phyloP scores from a whole-genome alignment of 768 basidiomycete species.

The Russula ochroleuca region DNA sequence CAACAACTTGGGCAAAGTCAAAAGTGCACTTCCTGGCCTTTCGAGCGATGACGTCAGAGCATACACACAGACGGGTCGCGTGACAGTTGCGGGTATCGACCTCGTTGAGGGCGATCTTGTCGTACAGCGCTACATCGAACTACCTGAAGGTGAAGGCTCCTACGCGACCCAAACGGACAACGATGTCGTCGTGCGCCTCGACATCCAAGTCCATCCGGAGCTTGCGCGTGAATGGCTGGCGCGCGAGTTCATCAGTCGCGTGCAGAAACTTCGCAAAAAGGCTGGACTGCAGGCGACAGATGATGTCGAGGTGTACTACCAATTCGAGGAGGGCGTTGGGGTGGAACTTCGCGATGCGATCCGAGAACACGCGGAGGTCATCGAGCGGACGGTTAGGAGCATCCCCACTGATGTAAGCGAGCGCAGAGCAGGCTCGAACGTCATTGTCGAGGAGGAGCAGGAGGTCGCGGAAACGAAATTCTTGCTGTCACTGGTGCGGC shows the following conservation, averaged over 20 bases:
- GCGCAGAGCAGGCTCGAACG: constrained; percentile 43
- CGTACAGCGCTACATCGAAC: constrained; percentile 87
- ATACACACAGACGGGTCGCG: constrained; percentile 68
- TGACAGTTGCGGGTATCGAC: constrained; percentile 85
- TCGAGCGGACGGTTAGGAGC: constrained; percentile 70
- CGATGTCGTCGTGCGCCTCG: constrained; percentile 91
- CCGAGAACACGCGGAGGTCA: constrained; percentile 58
- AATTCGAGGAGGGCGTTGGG: constrained; percentile 65
- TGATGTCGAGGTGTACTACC: constrained; percentile 84
- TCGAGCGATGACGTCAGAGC: constrained; percentile 77
- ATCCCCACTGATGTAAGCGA: constrained; percentile 58
- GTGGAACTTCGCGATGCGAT: constrained; percentile 63
- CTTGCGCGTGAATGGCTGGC: constrained; percentile 84
- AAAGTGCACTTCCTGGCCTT: constrained; percentile 77
- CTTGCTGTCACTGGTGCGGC: constrained; percentile 58
- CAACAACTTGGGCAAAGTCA: constrained; percentile 85
- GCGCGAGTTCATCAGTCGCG: constrained; percentile 85
- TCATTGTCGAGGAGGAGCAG: constrained; percentile 83
- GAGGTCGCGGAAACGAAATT: constrained; percentile 80
- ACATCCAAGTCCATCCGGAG: constrained; percentile 82
- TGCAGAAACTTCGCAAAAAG: constrained; percentile 94
- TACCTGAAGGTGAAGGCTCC: constrained; percentile 55
- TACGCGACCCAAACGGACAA: constrained; percentile 86
- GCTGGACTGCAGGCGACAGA: constrained; percentile 94
- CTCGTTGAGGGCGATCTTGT: constrained; percentile 87